phyloP scores from a whole-genome alignment of 352 stramenopile genomes.

The Pythium phragmiticola region DNA sequence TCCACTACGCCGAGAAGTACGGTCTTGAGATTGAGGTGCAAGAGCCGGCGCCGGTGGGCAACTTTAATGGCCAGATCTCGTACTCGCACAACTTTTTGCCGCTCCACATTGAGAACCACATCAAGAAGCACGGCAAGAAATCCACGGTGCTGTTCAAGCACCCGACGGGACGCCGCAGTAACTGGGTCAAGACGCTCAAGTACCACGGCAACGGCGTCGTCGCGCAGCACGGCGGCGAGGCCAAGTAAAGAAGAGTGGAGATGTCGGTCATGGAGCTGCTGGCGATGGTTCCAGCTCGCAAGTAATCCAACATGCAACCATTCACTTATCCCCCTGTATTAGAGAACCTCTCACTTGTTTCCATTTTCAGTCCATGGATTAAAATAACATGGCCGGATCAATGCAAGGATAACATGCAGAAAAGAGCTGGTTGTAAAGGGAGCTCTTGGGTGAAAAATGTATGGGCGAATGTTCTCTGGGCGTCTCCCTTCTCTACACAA shows the following conservation, averaged over 20 bases:
- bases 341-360: no score
- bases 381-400: no score
- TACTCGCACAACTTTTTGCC: slow-evolving; percentile 89
- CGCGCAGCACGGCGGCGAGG: slow-evolving; percentile 74
- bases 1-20: slow-evolving; percentile 82
- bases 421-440: background rate
- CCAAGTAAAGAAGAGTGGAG: slow-evolving; percentile 34
- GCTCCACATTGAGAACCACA: slow-evolving; percentile 61
- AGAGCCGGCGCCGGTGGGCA: slow-evolving; percentile 62
- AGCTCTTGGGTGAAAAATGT: background rate
- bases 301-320: no score
- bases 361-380: no score
- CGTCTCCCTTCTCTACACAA: slow-evolving; percentile 30
- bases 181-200: slow-evolving; percentile 89
- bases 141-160: slow-evolving; percentile 71
- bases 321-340: no score
- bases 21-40: slow-evolving; percentile 85
- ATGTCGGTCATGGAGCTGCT: background rate
- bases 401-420: background rate
- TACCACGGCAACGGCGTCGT: slow-evolving; percentile 83
- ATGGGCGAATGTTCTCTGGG: background rate
- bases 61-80: slow-evolving; percentile 78
- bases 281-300: no score
- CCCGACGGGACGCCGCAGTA: slow-evolving; percentile 70
- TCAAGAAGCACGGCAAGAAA: slow-evolving; percentile 85